These are phyloP conservation scores for Nothophaeocryptopus gaeumannii DNA, from an alignment of 2,329 filamentous ascomycete species.

Conservation along the genomic window DNA sequence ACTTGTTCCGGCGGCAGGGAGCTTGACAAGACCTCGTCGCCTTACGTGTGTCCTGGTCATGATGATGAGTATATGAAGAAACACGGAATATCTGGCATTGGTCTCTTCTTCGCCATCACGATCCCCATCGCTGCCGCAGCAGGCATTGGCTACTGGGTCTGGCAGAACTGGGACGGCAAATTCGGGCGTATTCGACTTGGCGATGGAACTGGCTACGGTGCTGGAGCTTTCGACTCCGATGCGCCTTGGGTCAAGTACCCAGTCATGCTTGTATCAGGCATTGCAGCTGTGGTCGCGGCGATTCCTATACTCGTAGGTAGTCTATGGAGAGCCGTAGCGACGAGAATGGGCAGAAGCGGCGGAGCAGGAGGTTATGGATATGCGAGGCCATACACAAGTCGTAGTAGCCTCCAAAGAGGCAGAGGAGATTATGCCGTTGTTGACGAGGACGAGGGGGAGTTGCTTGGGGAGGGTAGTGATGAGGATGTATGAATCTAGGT, in stretches of 20 bases:
- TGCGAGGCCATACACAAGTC: constrained; percentile 73
- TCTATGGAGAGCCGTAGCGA: constrained; percentile 64
- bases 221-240: constrained; percentile 62
- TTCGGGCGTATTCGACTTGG: constrained; percentile 88
- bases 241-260: constrained; percentile 78
- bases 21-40: constrained; percentile 63
- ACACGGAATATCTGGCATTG: constrained; percentile 65
- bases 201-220: constrained; percentile 48
- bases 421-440: constrained; percentile 85
- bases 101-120: constrained; percentile 80
- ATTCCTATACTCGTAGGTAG: constrained; percentile 68
- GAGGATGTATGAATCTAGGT: constrained; percentile 62
- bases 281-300: constrained; percentile 56
- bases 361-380: constrained; percentile 48
- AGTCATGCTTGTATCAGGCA: constrained; percentile 45
- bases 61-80: constrained; percentile 79
- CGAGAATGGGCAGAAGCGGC: constrained; percentile 50
- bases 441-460: constrained; percentile 89
- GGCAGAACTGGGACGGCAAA: constrained; percentile 78
- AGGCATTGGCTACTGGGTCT: constrained; percentile 79
- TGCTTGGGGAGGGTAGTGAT: constrained; percentile 81
- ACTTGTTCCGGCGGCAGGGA: constrained; percentile 77
- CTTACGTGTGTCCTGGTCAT: constrained; percentile 69
- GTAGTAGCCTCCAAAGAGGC: constrained; percentile 83
- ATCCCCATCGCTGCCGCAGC: constrained; percentile 70